Evolutionary conservation across 148 eudicot species (phyloP), one percentile per base, ranked within the genome.

Genomic region (Heliamphora exappendiculata): DNA sequence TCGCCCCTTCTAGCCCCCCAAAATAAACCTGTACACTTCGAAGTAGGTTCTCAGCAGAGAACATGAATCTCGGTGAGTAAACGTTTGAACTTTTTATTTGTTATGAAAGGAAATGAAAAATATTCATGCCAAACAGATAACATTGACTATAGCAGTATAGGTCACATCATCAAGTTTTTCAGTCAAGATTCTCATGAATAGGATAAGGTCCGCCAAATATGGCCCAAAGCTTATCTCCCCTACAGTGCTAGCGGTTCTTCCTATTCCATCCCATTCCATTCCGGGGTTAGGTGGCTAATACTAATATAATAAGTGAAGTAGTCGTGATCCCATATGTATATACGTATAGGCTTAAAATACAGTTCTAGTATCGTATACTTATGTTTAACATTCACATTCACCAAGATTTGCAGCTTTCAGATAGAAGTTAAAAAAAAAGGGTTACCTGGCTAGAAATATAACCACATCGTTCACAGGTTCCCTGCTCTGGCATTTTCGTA

Each of bases 401-500:
- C 10, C 13, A 41, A 45, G 28, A 42, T 42, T 33, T 39, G 29
- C 19, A n/a, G 9, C 17, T 42, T 42, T 26, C 41, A 59, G 29
- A 5, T 72, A 67, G 63, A 70, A 57, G 62, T 37, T 24, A n/a
- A n/a, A 64, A 67, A 57, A 67, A 51, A 34, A 54, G 58, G 45
- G 37, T 79, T 80, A 88, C 75, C 62, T 71, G 75, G 75, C 75
- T 71, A 53, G 75, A 71, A 50, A 71, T 71, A 53, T 71, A 71
- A 51, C 75, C 75, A 71, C 75, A 92, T 34, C 93, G 93, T 80
- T 92, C 94, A 82, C 99, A 95, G 64, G 81, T 95, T 81, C 99
- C 99, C 79, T 95, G 99, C 86, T 95, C 99, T n/a, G 99, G 99
- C 99, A 95, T 95, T 84, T 95, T 95, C 34, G 99, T 91, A 73